Evolutionary conservation across 2,329 filamentous ascomycete species (phyloP).

Genomic region (Davidsoniella virescens): DNA sequence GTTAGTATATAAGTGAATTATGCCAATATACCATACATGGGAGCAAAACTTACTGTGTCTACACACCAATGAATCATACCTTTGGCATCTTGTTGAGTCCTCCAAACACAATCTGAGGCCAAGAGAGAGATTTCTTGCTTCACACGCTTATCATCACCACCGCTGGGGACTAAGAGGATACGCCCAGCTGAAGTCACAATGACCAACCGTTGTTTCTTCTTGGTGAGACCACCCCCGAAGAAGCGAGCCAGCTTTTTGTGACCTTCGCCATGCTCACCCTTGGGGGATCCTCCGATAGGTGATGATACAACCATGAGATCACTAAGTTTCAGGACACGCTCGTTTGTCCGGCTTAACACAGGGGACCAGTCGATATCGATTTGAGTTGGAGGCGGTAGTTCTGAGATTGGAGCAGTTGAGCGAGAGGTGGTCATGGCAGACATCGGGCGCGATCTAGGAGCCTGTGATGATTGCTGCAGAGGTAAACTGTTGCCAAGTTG

Average conservation of each 20-base stretch:
- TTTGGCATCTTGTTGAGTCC: conserved; percentile 68
- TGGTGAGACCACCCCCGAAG: conserved; percentile 78
- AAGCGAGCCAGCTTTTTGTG: conserved; percentile 88
- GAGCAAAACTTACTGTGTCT: conserved; percentile 61
- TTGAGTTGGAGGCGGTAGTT: conserved; percentile 89
- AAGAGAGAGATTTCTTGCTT: conserved; percentile 86
- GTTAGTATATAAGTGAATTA: conserved; percentile 1
- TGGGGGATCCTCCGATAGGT: conserved; percentile 57
- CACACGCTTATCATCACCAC: conserved; percentile 87
- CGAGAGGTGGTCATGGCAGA: conserved; percentile 22
- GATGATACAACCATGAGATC: conserved; percentile 75
- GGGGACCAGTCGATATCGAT: conserved; percentile 98
- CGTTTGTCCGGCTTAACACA: conserved; percentile 76
- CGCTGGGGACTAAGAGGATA: conserved; percentile 76
- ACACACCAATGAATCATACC: conserved; percentile 78
- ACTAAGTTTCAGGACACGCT: conserved; percentile 85
- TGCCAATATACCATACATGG: neutral
- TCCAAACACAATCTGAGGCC: conserved; percentile 59
- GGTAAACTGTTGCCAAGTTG: conserved; percentile 31
- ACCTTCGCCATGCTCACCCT: conserved; percentile 41
- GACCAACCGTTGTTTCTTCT: conserved; percentile 83
- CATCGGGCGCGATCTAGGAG: conserved; percentile 1
- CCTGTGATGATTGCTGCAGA: neutral
- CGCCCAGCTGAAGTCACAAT: conserved; percentile 88
- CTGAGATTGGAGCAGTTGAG: conserved; percentile 74